Base-by-base conservation (phyloP, 1,284 basidiomycete genomes). In the Irpex lacteus region DNA sequence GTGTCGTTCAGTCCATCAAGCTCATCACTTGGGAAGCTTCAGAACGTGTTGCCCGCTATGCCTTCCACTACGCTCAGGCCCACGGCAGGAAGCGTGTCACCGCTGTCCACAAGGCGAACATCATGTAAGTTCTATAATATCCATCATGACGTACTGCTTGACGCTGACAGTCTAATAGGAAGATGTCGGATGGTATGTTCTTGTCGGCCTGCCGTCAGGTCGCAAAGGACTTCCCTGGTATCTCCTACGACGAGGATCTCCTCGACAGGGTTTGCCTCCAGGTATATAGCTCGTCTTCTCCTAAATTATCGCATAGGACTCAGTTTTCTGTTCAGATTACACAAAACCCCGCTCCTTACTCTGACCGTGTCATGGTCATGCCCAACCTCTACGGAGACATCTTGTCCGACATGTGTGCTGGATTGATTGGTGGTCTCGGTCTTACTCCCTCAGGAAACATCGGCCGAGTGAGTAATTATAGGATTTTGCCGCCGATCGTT, bases 101-200 rank as follows among this genome's bases (percentile, higher is more conserved):
- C 38, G 98, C 98, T 55, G 98, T 99, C 50, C 98, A 99, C 85
- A 99, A 99, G 83, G 98, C 98, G 50, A 98, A 98, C 76, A 98
- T 99, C 82, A 99, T 99, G 95, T 93, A 68, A 67, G 88, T 75
- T 13, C 44, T 59, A 26, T 19, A 7, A 21, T 60, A 65, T 26
- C 26, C 26, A 26, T 63, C 37, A 60, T 58, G 50, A 62, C 40
- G 40, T 53, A 26, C 47, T 53, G 57, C 13, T 71, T 64, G 56
- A 58, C 36, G 26, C 38, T 44, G 19, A 59, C 37, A 13, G 6
- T 19, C n/a, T 18, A 8, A 32, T 21, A 94, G 91, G 94, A 98
- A 98, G 89, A 95, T 98, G 93, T 98, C 96, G 26, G 98, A 99
- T 78, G 98, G 98, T 71, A 98, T 99, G 96, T 99, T 99, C 86